Percentiles rank a stretch among this genome's conserved stretches.
Evolutionary conservation across 2,329 filamentous ascomycete genomes (phyloP).

Genomic region (Stagonosporopsis vannaccii): DNA sequence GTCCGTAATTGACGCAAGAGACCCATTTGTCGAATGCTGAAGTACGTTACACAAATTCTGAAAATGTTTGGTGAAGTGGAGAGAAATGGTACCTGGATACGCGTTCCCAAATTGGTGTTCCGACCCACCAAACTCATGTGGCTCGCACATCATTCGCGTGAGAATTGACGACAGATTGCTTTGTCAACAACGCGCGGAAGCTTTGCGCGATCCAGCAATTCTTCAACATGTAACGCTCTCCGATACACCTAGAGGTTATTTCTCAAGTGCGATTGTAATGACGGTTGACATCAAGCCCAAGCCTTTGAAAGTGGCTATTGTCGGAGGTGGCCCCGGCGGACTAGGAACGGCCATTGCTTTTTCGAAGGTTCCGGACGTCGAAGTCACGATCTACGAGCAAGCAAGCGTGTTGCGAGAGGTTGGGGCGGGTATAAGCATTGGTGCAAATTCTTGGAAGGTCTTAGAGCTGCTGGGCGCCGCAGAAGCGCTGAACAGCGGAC

Average conservation of each 20-base stretch:
- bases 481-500: slow-evolving; percentile 39
- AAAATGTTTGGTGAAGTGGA: not conserved
- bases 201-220: not conserved
- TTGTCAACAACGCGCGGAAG: slow-evolving; percentile 19
- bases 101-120: not conserved
- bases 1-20: not conserved
- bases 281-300: slow-evolving; percentile 8
- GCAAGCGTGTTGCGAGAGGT: slow-evolving; percentile 56
- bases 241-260: not conserved
- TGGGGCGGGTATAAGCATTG: slow-evolving; percentile 58
- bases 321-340: slow-evolving; percentile 51
- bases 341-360: slow-evolving; percentile 57
- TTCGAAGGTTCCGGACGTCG: slow-evolving; percentile 51
- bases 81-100: not conserved
- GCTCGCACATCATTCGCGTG: slow-evolving; percentile 24
- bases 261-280: slow-evolving; percentile 8
- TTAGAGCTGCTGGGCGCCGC: slow-evolving; percentile 56
- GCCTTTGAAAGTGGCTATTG: slow-evolving; percentile 44
- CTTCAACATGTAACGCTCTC: not conserved
- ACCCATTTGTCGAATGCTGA: not conserved
- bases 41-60: not conserved
- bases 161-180: slow-evolving; percentile 22
- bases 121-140: slow-evolving; percentile 1
- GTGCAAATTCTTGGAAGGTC: slow-evolving; percentile 58
- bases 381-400: slow-evolving; percentile 56